phyloP scores from a whole-genome alignment of 441 rosid genomes.

The Kokia cookei region DNA sequence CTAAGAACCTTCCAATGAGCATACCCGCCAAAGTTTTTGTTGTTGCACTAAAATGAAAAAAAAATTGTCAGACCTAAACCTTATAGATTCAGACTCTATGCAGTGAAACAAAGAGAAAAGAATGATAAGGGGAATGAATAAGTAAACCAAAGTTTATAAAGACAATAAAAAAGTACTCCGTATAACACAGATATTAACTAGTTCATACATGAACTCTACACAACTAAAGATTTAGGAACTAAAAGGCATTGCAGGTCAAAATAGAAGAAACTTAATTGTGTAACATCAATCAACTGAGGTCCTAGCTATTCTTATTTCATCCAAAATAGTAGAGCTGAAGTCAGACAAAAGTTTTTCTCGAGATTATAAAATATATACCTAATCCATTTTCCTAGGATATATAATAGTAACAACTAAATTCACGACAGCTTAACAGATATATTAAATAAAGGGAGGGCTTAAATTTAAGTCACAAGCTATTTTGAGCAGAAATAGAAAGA shows the following conservation, averaged over 20 bases:
- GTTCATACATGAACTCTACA: constrained; percentile 14
- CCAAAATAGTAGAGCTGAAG: background rate
- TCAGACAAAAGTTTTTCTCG: background rate
- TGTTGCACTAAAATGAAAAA: constrained; percentile 50
- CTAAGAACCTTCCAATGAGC: constrained; percentile 90
- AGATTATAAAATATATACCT: background rate
- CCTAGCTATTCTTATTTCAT: background rate
- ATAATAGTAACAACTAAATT: background rate
- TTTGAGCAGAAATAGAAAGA: background rate
- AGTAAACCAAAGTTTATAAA: background rate
- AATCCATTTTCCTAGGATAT: background rate
- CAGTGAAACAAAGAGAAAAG: background rate
- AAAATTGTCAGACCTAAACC: constrained; percentile 16
- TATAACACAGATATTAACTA: background rate
- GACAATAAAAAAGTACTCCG: background rate
- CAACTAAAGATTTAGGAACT: background rate
- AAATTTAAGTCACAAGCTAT: background rate
- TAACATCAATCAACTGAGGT: background rate
- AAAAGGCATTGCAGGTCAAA: background rate
- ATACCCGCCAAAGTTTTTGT: constrained; percentile 60
- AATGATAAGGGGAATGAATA: background rate
- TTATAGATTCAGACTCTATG: background rate
- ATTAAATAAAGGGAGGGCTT: background rate
- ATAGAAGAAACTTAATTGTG: background rate
- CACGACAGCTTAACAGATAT: background rate